phyloP scores from a whole-genome alignment of 2,329 filamentous ascomycete species.

The Bipolaris sorokiniana region DNA sequence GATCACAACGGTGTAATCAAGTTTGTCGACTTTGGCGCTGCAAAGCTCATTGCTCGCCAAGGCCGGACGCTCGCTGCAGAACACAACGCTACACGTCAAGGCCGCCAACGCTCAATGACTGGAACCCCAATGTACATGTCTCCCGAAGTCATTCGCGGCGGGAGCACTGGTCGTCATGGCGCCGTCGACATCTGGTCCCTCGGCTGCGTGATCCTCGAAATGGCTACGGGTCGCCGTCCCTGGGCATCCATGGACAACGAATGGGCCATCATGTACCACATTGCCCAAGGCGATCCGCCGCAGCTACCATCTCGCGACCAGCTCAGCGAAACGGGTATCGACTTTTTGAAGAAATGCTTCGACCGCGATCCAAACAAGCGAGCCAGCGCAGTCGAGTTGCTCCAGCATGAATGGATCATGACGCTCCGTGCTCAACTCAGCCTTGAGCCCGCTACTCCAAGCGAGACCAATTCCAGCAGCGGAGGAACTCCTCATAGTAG shows the following conservation, averaged over 20 bases:
- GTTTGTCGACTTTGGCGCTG: slow-evolving; percentile 97
- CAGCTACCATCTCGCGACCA: slow-evolving; percentile 82
- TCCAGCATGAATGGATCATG: slow-evolving; percentile 90
- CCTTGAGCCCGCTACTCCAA: slow-evolving; percentile 56
- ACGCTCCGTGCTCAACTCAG: slow-evolving; percentile 54
- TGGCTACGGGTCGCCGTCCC: slow-evolving; percentile 91
- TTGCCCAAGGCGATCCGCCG: slow-evolving; percentile 93
- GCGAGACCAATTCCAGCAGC: slow-evolving; percentile 35
- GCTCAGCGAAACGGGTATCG: slow-evolving; percentile 80
- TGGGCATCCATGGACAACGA: slow-evolving; percentile 98
- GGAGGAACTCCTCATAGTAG: slow-evolving; percentile 21
- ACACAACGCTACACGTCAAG: slow-evolving; percentile 57
- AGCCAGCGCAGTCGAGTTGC: slow-evolving; percentile 81
- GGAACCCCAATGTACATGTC: slow-evolving; percentile 99
- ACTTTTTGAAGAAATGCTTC: slow-evolving; percentile 89
- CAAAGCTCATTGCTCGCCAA: slow-evolving; percentile 94
- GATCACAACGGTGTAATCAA: slow-evolving; percentile 99
- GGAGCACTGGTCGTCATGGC: slow-evolving; percentile 72
- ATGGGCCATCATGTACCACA: slow-evolving; percentile 99
- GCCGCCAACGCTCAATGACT: slow-evolving; percentile 84
- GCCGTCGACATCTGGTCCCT: slow-evolving; percentile 96
- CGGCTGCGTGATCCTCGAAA: slow-evolving; percentile 94
- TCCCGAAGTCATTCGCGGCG: slow-evolving; percentile 94
- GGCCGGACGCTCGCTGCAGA: slow-evolving; percentile 81
- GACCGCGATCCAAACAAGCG: slow-evolving; percentile 79